Conservation (phyloP, 345 rosid species). For the Eucalyptus shirleyi region DNA sequence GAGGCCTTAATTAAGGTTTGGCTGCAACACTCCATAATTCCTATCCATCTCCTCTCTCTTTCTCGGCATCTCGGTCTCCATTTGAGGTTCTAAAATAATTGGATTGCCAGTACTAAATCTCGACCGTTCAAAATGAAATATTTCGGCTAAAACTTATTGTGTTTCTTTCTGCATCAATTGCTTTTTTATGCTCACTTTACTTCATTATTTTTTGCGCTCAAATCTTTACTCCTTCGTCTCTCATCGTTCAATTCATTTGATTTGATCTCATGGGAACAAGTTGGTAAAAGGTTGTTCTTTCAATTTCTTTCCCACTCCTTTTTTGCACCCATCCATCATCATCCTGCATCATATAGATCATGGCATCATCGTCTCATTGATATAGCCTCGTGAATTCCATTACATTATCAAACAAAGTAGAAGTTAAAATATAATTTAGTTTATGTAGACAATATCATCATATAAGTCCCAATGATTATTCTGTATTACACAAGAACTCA, state of each 20-base stretch:
- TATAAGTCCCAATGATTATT: not conserved
- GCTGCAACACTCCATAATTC: too few species aligned
- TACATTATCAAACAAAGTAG: not conserved
- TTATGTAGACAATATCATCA: not conserved
- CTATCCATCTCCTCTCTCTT: too few species aligned
- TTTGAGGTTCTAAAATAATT: too few species aligned
- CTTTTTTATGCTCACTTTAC: too few species aligned
- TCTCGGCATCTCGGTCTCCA: too few species aligned
- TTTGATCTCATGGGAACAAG: not conserved
- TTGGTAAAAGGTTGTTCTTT: not conserved
- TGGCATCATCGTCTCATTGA: not conserved
- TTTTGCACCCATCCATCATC: not conserved
- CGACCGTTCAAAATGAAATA: too few species aligned
- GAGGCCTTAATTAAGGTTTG: too few species aligned
- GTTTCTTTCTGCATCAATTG: too few species aligned
- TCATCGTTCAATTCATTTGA: not conserved
- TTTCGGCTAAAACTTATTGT: too few species aligned
- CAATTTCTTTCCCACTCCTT: not conserved
- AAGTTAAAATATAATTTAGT: not conserved
- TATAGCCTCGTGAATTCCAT: too few species aligned
- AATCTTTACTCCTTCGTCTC: not conserved
- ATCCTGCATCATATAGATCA: not conserved
- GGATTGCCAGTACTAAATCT: too few species aligned
- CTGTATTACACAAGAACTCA: rapidly evolving
- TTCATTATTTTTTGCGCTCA: not conserved